Base-by-base conservation (phyloP, 495 filamentous ascomycete genomes). In the Cercophora sp. region DNA sequence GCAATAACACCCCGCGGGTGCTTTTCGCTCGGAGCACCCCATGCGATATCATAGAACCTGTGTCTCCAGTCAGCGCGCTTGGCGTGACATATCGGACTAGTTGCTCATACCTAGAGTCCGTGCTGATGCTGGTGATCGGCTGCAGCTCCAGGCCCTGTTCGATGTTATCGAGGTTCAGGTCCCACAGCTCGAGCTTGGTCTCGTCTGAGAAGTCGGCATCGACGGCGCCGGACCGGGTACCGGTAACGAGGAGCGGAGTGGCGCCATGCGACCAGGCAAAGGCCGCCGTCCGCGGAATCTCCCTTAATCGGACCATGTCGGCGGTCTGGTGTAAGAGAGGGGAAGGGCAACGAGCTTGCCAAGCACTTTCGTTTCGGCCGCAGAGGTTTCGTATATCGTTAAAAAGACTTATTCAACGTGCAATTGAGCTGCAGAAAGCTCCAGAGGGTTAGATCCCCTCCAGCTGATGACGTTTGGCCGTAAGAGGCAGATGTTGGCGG, bases 151-250 rank as follows among this genome's bases (percentile, higher is more conserved):
- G 79, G 39, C 83, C 84, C 60, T 84, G 83, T 52, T 87, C 81
- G 36, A 77, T 68, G 67, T 81, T 83, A 67, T 89, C 86, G 61
- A 96, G 73, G 62, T 78, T 83, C 52, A 97, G 73, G 75, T 97
- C 90, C 93, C 93, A 99, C 37, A 99, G 78, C 76, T 99, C 93
- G 34, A 99, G 78, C 71, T 91, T 89, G 50, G 90, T 96, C 68
- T 96, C 91, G 70, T 93, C 91, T 4, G 93, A 97, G 75, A 99
- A 97, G 67, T 96, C 91, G 60, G 88, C 91, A 71, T 93, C 89
- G 15, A 97, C 91, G 55, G 93, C 93, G 47, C 93, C 93, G 49
- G 92, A 91, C 62, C 88, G 82, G 20, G 93, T 97, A 61, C 93
- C 93, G n/a, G 93, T 97, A 35, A 91, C 92, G 48, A 99, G 76